Base-by-base conservation (phyloP, 1,284 basidiomycete genomes). In the Earliella scabrosa region DNA sequence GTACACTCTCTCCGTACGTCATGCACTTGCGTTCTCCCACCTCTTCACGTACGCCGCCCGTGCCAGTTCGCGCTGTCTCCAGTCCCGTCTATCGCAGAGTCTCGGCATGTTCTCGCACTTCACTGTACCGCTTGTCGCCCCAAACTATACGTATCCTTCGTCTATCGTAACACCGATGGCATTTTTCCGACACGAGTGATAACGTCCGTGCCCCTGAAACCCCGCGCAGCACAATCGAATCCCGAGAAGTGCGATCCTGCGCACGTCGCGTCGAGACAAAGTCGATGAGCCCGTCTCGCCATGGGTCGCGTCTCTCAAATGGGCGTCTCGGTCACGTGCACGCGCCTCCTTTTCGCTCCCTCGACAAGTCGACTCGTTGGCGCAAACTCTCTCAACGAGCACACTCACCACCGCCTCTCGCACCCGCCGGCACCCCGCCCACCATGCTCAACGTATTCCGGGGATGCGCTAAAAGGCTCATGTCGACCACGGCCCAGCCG, bases 401-500 rank as follows among this genome's bases (percentile, higher is more conserved):
- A 23, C 44, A 34, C 32, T 26, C 40, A 36, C 50, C 11, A 38
- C 32, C 24, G 43, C 18, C 20, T 11, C 38, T 23, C 38, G 5
- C 11, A n/a, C 27, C 26, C 11, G 9, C 21, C 41, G 23, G 36
- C 23, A 9, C 35, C n/a, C 45, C n/a, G 23, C 47, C 47, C 11
- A 45, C 40, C 58, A 71, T 71, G 69, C 57, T 65, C 50, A 68
- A 60, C 56, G 31, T 58, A 14, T 52, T 71, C 36, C 67, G 67
- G 56, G 52, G 49, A 66, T 68, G 66, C 44, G 65, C 73, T 39
- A 44, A 51, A 26, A 72, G 81, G 50, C 66, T 73, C 38, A 72
- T 82, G 72, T 75, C 83, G 31, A 81, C 82, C 24, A 67, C 76
- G 20, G 56, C 73, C 6, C 58, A 72, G 29, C 65, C 78, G 11